phyloP scores from a whole-genome alignment of 2,329 filamentous ascomycete species.

The Monilinia fructicola region DNA sequence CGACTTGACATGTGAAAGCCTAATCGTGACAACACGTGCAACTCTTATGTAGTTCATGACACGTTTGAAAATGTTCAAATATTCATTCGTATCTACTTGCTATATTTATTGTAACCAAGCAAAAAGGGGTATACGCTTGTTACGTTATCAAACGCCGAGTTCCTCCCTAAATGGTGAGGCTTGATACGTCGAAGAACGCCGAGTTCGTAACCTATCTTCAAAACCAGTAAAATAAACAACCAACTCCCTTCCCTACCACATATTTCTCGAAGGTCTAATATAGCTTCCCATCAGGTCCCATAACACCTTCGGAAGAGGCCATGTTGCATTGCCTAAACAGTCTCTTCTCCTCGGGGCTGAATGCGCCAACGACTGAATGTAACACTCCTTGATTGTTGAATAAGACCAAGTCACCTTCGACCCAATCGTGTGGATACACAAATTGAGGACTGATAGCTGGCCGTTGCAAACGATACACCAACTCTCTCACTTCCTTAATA shows the following conservation, averaged over 20 bases:
- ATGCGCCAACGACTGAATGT: slow-evolving; percentile 74
- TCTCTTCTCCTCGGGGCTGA: slow-evolving; percentile 69
- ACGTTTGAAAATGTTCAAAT: background rate
- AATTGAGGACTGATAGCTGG: slow-evolving; percentile 67
- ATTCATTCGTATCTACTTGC: background rate
- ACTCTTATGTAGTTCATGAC: background rate
- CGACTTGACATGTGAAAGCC: slow-evolving; percentile 13
- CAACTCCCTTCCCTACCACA: slow-evolving; percentile 20
- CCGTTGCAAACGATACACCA: slow-evolving; percentile 70
- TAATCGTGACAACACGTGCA: background rate
- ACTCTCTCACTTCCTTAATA: slow-evolving; percentile 62
- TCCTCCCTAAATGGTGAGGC: slow-evolving; percentile 35
- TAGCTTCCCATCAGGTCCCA: slow-evolving; percentile 40
- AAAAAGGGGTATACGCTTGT: slow-evolving; percentile 41
- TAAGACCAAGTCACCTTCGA: slow-evolving; percentile 71
- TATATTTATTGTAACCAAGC: slow-evolving; percentile 31
- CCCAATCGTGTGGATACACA: slow-evolving; percentile 76
- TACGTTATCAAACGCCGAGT: slow-evolving; percentile 41
- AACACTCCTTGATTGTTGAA: slow-evolving; percentile 77
- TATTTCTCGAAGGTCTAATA: slow-evolving; percentile 31
- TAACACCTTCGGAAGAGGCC: slow-evolving; percentile 56
- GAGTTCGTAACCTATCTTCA: slow-evolving; percentile 36
- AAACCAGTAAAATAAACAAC: slow-evolving; percentile 17
- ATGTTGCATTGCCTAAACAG: slow-evolving; percentile 79
- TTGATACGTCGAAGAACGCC: slow-evolving; percentile 40